Evolutionary conservation across 805 yeast species (phyloP), one percentile per base, ranked within the genome.

Genomic region (Lipomyces spencermartinsiae): DNA sequence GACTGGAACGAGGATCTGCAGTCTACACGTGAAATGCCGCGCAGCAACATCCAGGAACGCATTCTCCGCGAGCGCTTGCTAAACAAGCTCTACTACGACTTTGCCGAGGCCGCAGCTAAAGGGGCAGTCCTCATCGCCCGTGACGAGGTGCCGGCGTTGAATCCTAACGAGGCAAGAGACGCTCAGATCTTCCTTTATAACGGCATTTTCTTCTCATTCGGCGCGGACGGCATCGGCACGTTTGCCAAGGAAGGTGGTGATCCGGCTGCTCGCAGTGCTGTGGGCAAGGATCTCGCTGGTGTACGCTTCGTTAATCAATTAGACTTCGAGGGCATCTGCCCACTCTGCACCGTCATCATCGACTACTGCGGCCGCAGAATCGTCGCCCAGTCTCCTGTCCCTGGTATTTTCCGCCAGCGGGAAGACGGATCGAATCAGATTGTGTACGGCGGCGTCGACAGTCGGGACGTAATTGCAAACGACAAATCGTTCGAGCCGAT

Each of bases 1-100:
- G 97, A 94, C 74, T 93, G 96, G 91, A 93, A 93, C 77, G 97
- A 90, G 72, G 98, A 95, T 74, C 87, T 87, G 75, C 98, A 95
- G 81, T 83, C 92, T 2, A 83, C 92, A 59, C 86, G 87, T 70
- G 97, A 93, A 72, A 83, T 92, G 69, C 87, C 92, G 39, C 70
- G 71, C 46, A 75, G 82, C 1, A 78, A 85, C 31, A 78, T 92
- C 63, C 85, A 85, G 64, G 93, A 91, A 69, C 85, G 93, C 70
- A 82, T 92, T 60, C 80, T 88, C 59, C 85, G 93, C 73, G 99
- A 95, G 76, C 87, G 89, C 73, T 79, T 92, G 63, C 80, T 92
- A 66, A 87, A 87, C 76, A 89, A 89, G 75, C 84, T 89, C 33
- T 83, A 90, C 59, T 87, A 84, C 73, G 97, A 92, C 59, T 95